These are phyloP conservation scores for Roridomyces roridus DNA, from an alignment of 768 basidiomycete genomes.

Conservation along the genomic window DNA sequence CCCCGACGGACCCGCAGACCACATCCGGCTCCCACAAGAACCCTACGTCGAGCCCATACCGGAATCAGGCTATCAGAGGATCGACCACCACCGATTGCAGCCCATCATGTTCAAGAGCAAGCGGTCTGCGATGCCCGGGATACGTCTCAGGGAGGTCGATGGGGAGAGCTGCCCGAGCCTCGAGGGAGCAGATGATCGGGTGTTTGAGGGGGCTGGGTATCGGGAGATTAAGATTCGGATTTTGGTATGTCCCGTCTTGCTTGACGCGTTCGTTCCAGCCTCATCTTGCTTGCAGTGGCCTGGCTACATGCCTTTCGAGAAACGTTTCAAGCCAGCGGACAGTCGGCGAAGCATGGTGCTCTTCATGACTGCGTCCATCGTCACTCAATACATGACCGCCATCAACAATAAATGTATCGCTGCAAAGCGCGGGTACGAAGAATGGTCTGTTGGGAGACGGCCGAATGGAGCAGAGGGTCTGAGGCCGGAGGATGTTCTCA, in stretches of 20 bases:
- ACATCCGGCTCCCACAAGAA: conserved; percentile 17
- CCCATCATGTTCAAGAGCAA: conserved; percentile 12
- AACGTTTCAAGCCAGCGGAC: conserved; percentile 41
- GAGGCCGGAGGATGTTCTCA: conserved; percentile 44
- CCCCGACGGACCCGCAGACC: conserved; percentile 14
- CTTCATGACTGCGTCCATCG: conserved; percentile 32
- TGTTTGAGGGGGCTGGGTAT: conserved; percentile 28
- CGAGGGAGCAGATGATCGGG: conserved; percentile 23
- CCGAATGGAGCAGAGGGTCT: conserved; percentile 24
- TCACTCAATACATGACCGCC: conserved; percentile 36
- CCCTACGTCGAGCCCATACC: conserved; percentile 11
- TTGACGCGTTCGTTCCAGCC: neutral
- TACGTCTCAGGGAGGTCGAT: neutral
- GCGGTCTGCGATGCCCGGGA: conserved; percentile 3
- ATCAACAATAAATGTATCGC: conserved; percentile 35
- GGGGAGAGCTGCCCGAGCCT: conserved; percentile 3
- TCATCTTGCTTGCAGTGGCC: conserved; percentile 48
- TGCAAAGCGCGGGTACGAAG: conserved; percentile 43
- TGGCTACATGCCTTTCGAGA: conserved; percentile 49
- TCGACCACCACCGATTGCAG: conserved; percentile 16
- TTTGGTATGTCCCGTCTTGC: conserved; percentile 32
- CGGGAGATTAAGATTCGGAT: conserved; percentile 42
- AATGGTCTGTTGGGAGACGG: conserved; percentile 39
- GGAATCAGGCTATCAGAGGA: conserved; percentile 9
- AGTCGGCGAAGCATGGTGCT: conserved; percentile 38